phyloP scores from a whole-genome alignment of 1,284 basidiomycete genomes.

The Melampsora americana region DNA sequence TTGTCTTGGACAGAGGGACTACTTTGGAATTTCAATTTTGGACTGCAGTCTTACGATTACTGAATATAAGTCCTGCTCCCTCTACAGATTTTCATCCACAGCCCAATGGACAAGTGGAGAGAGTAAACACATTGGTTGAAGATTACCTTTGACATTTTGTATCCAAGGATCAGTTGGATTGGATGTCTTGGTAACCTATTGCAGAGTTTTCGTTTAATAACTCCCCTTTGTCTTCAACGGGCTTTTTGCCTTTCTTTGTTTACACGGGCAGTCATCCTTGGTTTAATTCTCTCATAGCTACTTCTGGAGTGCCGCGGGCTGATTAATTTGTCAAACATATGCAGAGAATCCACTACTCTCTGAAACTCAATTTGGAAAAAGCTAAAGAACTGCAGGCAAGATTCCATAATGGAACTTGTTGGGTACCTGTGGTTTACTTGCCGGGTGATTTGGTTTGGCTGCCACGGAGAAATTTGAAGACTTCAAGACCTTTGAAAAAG shows the following conservation, averaged over 20 bases:
- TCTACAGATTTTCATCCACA: constrained; percentile 23
- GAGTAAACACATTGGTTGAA: constrained; percentile 10
- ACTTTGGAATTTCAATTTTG: constrained; percentile 8
- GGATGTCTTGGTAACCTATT: too few species aligned
- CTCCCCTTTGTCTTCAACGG: too few species aligned
- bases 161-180: constrained; percentile 46
- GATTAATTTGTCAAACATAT: constrained; percentile 5
- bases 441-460: too few species aligned
- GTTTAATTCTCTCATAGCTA: constrained; percentile 30
- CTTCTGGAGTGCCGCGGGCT: constrained; percentile 12
- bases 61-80: constrained; percentile 8
- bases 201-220: too few species aligned
- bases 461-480: too few species aligned
- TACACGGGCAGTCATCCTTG: constrained; percentile 50
- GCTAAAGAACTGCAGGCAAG: background rate
- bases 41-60: background rate
- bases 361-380: background rate
- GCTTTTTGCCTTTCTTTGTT: too few species aligned
- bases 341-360: background rate
- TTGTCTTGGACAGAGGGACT: too few species aligned
- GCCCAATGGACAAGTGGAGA: too few species aligned
- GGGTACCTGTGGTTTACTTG: background rate
- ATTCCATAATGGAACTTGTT: background rate
- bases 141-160: constrained; percentile 46
- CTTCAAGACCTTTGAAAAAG: too few species aligned